These are phyloP conservation scores for Beta corolliflora DNA, from an alignment of 179 eudicot genomes.

Conservation along the genomic window DNA sequence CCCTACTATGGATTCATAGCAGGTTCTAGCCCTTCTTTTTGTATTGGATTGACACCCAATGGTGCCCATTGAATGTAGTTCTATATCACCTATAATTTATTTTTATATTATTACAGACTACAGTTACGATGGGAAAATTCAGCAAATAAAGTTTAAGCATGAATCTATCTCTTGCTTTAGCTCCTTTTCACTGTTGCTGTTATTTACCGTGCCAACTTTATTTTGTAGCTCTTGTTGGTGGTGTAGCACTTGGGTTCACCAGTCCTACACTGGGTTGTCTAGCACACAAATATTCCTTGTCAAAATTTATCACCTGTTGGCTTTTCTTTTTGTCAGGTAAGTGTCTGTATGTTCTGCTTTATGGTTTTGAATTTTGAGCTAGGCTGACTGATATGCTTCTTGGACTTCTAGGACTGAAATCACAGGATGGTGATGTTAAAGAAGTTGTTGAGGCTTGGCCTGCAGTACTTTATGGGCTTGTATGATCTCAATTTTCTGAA, in stretches of 20 bases:
- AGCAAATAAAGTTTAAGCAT: neutral
- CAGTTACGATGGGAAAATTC: neutral
- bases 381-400: constrained; percentile 9
- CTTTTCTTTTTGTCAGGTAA: constrained; percentile 45
- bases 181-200: constrained; percentile 5
- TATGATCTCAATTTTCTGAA: constrained; percentile 39
- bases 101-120: neutral
- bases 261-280: constrained; percentile 45
- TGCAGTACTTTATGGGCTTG: constrained; percentile 45
- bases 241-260: constrained; percentile 40
- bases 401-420: constrained; percentile 37
- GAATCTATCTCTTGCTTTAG: neutral
- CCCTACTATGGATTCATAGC: too few relatives aligned
- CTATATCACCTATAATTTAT: too few relatives aligned
- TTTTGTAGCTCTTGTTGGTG: constrained; percentile 45
- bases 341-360: constrained; percentile 14
- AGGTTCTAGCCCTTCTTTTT: too few relatives aligned
- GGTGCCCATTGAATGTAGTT: too few relatives aligned
- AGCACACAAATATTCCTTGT: constrained; percentile 40
- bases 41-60: too few relatives aligned
- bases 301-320: constrained; percentile 45
- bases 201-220: constrained; percentile 1
- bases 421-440: constrained; percentile 44
- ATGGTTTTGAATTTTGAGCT: constrained; percentile 18
- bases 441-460: constrained; percentile 47